Conservation (phyloP, 345 rosid species). For the Lepidium aucheri region DNA sequence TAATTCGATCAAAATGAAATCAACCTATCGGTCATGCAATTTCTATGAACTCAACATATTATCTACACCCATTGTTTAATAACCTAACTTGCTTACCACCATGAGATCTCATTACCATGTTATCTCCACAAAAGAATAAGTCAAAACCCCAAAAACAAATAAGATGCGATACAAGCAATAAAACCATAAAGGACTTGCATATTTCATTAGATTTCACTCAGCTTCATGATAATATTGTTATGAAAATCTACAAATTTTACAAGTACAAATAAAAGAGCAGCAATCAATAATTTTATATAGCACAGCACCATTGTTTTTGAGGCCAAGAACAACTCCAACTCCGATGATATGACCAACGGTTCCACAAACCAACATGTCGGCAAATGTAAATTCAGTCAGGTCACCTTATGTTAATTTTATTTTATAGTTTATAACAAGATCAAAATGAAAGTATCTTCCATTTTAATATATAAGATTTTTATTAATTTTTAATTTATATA, state of each 20-base stretch:
- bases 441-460: too few relatives aligned
- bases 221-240: neutral
- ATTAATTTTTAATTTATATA: too few relatives aligned
- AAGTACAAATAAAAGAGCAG: neutral
- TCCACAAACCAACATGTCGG: conserved; percentile 97
- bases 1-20: too few relatives aligned
- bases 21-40: too few relatives aligned
- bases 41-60: too few relatives aligned
- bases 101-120: too few relatives aligned
- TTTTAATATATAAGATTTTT: too few relatives aligned
- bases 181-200: neutral
- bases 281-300: conserved; percentile 35
- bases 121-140: neutral
- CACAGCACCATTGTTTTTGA: conserved; percentile 76
- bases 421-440: too few relatives aligned
- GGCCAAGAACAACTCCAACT: conserved; percentile 89
- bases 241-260: conserved; percentile 12
- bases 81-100: too few relatives aligned
- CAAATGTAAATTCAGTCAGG: conserved; percentile 92
- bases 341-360: conserved; percentile 79
- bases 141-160: neutral
- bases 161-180: too few relatives aligned
- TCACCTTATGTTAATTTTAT: too few relatives aligned
- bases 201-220: conserved; percentile 1
- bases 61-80: too few relatives aligned